Percentiles rank a stretch among this genome's conserved stretches.
These are phyloP conservation scores for Botrytis byssoidea DNA, from an alignment of 2,329 filamentous ascomycete genomes.

Conservation along the genomic window DNA sequence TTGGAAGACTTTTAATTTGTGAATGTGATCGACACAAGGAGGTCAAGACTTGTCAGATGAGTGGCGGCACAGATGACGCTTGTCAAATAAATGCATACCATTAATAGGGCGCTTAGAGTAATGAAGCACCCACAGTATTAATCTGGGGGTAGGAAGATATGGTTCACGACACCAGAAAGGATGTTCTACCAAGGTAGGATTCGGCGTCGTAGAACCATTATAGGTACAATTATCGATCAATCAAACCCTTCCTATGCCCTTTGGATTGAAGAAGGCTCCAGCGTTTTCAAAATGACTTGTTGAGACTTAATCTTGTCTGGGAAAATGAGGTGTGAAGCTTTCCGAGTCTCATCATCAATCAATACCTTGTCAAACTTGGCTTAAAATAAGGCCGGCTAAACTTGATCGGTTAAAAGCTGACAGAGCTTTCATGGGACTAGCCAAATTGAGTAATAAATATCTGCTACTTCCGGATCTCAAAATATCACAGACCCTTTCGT, in stretches of 20 bases:
- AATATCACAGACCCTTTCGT: background rate
- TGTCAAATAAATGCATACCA: background rate
- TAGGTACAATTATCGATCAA: background rate
- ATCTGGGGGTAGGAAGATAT: background rate
- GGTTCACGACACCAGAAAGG: background rate
- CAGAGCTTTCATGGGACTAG: background rate
- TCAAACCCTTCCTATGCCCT: background rate
- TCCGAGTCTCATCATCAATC: constrained; percentile 14
- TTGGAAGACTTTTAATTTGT: background rate
- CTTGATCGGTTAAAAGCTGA: background rate
- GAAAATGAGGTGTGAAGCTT: constrained; percentile 20
- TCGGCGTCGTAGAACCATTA: background rate
- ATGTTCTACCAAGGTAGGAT: background rate
- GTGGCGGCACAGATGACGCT: constrained; percentile 2
- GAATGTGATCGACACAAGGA: constrained; percentile 15
- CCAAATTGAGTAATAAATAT: background rate
- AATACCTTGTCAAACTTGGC: constrained; percentile 7
- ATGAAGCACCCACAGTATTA: background rate
- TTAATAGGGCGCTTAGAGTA: background rate
- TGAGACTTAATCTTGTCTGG: constrained; percentile 14
- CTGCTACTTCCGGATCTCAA: background rate
- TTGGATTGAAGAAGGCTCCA: background rate
- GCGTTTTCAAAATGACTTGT: background rate
- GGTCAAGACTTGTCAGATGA: constrained; percentile 2
- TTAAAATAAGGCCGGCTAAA: background rate